Evolutionary conservation across 805 yeast species (phyloP).

Genomic region (Monosporozyma aerobia): DNA sequence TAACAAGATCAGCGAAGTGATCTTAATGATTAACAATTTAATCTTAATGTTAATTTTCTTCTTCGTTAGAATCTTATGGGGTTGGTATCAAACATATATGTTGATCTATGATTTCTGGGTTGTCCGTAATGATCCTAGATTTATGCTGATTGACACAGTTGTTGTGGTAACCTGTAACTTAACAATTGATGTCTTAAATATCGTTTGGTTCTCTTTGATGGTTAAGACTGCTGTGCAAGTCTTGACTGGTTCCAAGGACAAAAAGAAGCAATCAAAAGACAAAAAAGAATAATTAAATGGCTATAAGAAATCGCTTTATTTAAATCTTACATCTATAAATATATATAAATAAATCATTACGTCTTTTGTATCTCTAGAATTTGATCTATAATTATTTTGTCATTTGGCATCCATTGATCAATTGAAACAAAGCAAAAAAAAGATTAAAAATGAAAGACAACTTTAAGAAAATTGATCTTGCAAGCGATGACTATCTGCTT

Average conservation of each 20-base stretch:
- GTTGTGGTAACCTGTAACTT: slow-evolving; percentile 40
- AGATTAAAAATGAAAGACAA: background rate
- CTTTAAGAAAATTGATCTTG: background rate
- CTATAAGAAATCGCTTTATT: background rate
- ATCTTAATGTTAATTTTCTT: slow-evolving; percentile 58
- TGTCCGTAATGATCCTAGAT: slow-evolving; percentile 35
- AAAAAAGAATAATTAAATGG: slow-evolving; percentile 3
- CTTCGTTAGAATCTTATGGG: slow-evolving; percentile 69
- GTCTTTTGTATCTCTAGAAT: too few relatives aligned
- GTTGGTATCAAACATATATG: slow-evolving; percentile 54
- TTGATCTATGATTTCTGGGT: slow-evolving; percentile 40
- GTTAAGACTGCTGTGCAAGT: slow-evolving; percentile 44
- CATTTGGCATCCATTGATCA: background rate
- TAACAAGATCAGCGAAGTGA: slow-evolving; percentile 43
- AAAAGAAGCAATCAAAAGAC: background rate
- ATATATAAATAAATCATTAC: too few relatives aligned
- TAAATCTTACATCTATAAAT: too few relatives aligned
- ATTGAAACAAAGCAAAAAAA: background rate
- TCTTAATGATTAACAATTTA: slow-evolving; percentile 24
- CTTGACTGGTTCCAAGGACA: slow-evolving; percentile 4
- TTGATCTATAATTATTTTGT: too few relatives aligned
- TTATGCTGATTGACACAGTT: slow-evolving; percentile 33
- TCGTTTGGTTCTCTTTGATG: slow-evolving; percentile 80
- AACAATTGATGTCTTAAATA: slow-evolving; percentile 54
- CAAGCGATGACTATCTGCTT: background rate